phyloP scores from a whole-genome alignment of 768 basidiomycete species.

The Phanerodontia chrysosporium region DNA sequence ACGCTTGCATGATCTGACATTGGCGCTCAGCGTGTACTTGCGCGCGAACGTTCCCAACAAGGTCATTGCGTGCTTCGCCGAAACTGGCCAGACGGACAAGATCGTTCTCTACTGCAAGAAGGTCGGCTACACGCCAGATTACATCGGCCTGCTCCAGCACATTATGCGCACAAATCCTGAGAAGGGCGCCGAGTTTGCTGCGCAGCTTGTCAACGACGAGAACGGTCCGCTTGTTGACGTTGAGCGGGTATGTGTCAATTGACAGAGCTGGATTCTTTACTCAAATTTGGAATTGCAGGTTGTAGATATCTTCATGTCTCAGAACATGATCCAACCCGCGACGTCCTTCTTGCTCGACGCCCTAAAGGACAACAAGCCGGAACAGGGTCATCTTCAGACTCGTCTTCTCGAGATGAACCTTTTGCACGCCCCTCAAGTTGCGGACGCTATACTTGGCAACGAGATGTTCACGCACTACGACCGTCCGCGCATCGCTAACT shows the following conservation, averaged over 20 bases:
- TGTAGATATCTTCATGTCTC: slow-evolving; percentile 98
- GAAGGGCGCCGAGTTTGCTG: slow-evolving; percentile 98
- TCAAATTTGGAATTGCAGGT: slow-evolving; percentile 42
- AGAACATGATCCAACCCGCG: slow-evolving; percentile 99
- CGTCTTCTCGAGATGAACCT: slow-evolving; percentile 98
- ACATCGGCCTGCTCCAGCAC: slow-evolving; percentile 88
- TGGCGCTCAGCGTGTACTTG: slow-evolving; percentile 95
- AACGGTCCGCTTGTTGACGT: slow-evolving; percentile 88
- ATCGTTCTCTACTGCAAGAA: slow-evolving; percentile 97
- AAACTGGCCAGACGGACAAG: slow-evolving; percentile 98
- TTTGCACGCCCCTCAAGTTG: slow-evolving; percentile 95
- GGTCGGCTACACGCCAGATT: slow-evolving; percentile 91
- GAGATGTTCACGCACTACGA: slow-evolving; percentile 99
- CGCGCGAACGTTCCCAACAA: slow-evolving; percentile 98
- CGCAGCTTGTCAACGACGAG: slow-evolving; percentile 91
- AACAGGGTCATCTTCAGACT: slow-evolving; percentile 94
- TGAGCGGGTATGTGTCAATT: slow-evolving; percentile 69
- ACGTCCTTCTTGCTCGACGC: slow-evolving; percentile 97
- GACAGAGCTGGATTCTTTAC: background rate
- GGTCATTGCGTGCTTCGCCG: slow-evolving; percentile 98
- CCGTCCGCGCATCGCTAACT: slow-evolving; percentile 91
- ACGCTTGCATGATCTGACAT: slow-evolving; percentile 90
- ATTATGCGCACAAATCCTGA: slow-evolving; percentile 95
- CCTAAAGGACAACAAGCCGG: slow-evolving; percentile 96
- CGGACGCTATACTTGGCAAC: slow-evolving; percentile 97